phyloP scores from a whole-genome alignment of 1,284 basidiomycete genomes.

The Thecaphora thlaspeos region DNA sequence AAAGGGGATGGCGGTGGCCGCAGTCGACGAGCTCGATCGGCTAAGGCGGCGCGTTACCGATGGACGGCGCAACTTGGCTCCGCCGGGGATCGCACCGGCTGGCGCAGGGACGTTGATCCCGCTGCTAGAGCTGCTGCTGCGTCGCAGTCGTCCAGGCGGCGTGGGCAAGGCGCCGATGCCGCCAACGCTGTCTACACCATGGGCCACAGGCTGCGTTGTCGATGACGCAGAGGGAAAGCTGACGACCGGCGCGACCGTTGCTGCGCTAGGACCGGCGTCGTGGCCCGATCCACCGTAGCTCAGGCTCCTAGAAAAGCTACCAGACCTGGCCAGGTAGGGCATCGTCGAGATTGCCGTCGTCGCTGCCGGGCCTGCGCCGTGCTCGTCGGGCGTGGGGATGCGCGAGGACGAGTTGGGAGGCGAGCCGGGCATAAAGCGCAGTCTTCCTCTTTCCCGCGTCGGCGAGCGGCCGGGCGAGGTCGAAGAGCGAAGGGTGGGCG shows the following conservation, averaged over 20 bases:
- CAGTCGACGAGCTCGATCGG: conserved; percentile 29
- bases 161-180: too few relatives aligned
- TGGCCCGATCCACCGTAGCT: conserved; percentile 22
- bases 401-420: not conserved
- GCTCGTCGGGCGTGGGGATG: not conserved
- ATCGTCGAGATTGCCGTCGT: too few relatives aligned
- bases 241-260: conserved; percentile 9
- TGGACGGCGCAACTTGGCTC: conserved; percentile 19
- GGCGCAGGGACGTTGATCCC: conserved; percentile 9
- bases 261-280: conserved; percentile 18
- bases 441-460: conserved; percentile 13
- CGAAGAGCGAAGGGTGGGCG: conserved; percentile 17
- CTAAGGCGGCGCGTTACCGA: conserved; percentile 22
- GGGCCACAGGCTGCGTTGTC: not conserved
- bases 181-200: too few relatives aligned
- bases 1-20: conserved; percentile 27
- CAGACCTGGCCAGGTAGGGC: too few relatives aligned
- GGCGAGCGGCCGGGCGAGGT: conserved; percentile 18
- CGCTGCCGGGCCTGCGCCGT: not conserved
- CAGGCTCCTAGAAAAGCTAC: conserved; percentile 35
- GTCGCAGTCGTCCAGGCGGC: conserved; percentile 1
- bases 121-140: conserved; percentile 11
- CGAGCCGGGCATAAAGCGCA: conserved; percentile 16
- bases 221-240: conserved; percentile 26
- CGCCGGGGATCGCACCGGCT: conserved; percentile 5